Conservation (phyloP, 805 yeast genomes). For the Cyberlindnera lachancei region DNA sequence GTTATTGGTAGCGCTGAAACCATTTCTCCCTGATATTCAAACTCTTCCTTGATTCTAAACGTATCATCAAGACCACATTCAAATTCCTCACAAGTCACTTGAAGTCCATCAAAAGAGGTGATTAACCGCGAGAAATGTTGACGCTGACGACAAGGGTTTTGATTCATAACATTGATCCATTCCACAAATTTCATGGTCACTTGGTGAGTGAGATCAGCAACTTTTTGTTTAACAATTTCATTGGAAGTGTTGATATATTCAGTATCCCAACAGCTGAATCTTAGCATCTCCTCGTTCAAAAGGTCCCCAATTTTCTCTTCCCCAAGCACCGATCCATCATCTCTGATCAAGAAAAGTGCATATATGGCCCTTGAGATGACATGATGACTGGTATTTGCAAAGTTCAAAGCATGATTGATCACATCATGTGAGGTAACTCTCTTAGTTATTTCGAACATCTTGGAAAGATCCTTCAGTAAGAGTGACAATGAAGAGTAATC, state of each 20-base stretch:
- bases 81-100: conserved; percentile 60
- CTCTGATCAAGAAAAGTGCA: conserved; percentile 55
- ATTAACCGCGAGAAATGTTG: conserved; percentile 57
- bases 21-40: conserved; percentile 15
- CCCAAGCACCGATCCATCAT: conserved; percentile 54
- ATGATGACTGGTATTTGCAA: conserved; percentile 29
- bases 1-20: conserved; percentile 55
- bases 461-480: conserved; percentile 32
- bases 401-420: conserved; percentile 25
- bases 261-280: conserved; percentile 33
- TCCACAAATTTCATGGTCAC: conserved; percentile 39
- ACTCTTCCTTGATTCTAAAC: conserved; percentile 26
- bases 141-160: conserved; percentile 78
- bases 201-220: conserved; percentile 34
- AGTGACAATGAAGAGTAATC: conserved; percentile 21
- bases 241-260: conserved; percentile 23
- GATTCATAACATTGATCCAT: conserved; percentile 37
- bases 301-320: conserved; percentile 31
- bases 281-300: conserved; percentile 35
- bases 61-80: conserved; percentile 39
- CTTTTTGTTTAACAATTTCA: conserved; percentile 15
- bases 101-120: conserved; percentile 69
- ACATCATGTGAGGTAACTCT: conserved; percentile 26
- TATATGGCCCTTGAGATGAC: conserved; percentile 53
- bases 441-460: conserved; percentile 26